Conservation (phyloP, 2,329 filamentous ascomycete genomes). For the Sclerotinia sclerotiorum region DNA sequence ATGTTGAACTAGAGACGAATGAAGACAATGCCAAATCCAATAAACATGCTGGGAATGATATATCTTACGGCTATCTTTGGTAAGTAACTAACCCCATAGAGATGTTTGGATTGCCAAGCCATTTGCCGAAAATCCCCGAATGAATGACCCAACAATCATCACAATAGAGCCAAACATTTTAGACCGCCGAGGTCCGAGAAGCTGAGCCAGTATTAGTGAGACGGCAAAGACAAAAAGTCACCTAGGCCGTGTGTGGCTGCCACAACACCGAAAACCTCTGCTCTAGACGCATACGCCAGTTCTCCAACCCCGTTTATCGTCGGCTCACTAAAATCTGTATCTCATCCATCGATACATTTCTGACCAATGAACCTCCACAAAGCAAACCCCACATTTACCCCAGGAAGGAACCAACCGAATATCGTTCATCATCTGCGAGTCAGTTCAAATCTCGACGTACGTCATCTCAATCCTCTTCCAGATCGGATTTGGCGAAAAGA, state of each 20-base stretch:
- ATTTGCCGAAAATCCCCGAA: slow-evolving; percentile 49
- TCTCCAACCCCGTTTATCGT: slow-evolving; percentile 16
- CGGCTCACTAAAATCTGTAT: slow-evolving; percentile 10
- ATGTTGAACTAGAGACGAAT: slow-evolving; percentile 53
- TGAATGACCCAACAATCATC: slow-evolving; percentile 54
- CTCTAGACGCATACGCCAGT: neutral
- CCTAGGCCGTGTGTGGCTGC: slow-evolving; percentile 54
- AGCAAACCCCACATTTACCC: slow-evolving; percentile 35
- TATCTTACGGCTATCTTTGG: slow-evolving; percentile 48
- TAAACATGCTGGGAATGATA: slow-evolving; percentile 52
- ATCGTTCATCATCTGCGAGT: slow-evolving; percentile 51
- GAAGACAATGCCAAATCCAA: slow-evolving; percentile 54
- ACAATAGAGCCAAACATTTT: slow-evolving; percentile 55
- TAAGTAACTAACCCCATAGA: slow-evolving; percentile 35
- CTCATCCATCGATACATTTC: neutral
- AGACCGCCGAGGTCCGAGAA: slow-evolving; percentile 52
- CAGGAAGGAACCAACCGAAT: slow-evolving; percentile 43
- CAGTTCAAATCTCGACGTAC: slow-evolving; percentile 51
- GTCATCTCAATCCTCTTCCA: slow-evolving; percentile 57
- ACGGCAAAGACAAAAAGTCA: slow-evolving; percentile 53
- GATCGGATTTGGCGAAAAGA: slow-evolving; percentile 45
- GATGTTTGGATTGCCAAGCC: slow-evolving; percentile 36
- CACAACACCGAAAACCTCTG: slow-evolving; percentile 27
- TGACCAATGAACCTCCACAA: neutral
- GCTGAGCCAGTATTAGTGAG: slow-evolving; percentile 52